phyloP scores from a whole-genome alignment of 2,329 filamentous ascomycete genomes.

The Tolypocladium endophyticum region DNA sequence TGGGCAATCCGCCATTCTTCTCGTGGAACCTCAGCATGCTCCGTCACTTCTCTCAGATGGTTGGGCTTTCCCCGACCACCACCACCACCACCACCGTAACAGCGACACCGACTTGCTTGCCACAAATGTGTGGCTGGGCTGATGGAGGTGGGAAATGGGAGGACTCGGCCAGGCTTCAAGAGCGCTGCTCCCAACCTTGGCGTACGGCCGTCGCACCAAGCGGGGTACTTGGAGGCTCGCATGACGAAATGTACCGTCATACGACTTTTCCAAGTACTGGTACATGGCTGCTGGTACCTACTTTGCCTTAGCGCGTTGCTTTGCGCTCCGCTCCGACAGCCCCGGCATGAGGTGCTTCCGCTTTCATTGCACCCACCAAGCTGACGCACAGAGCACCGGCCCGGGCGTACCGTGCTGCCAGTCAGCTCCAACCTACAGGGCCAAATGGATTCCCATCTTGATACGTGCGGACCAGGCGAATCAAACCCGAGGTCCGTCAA shows the following conservation, averaged over 20 bases:
- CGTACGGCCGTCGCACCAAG: conserved; percentile 1
- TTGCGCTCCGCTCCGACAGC: neutral
- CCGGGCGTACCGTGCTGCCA: neutral
- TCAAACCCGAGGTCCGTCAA: neutral
- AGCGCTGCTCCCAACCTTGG: neutral
- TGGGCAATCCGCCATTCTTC: neutral
- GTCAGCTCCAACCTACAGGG: neutral
- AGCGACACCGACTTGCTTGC: neutral
- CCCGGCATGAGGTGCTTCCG: conserved; percentile 4
- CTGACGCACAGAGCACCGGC: neutral
- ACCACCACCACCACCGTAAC: neutral
- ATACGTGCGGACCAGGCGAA: neutral
- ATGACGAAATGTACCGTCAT: conserved; percentile 26
- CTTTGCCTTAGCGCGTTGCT: neutral
- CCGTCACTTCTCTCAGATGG: neutral
- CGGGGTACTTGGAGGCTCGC: conserved; percentile 21
- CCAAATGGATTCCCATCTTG: neutral
- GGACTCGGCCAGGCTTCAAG: neutral
- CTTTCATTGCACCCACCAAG: neutral
- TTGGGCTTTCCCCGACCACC: neutral
- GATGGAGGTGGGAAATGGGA: neutral
- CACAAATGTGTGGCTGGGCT: neutral
- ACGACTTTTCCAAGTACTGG: conserved; percentile 20
- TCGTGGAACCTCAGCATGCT: neutral
- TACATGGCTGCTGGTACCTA: conserved; percentile 18